A percentile compares a stretch with the other conserved stretches of the same genome.
These are phyloP conservation scores for Clohesyomyces aquaticus DNA, from an alignment of 495 filamentous ascomycete genomes.

Conservation along the genomic window DNA sequence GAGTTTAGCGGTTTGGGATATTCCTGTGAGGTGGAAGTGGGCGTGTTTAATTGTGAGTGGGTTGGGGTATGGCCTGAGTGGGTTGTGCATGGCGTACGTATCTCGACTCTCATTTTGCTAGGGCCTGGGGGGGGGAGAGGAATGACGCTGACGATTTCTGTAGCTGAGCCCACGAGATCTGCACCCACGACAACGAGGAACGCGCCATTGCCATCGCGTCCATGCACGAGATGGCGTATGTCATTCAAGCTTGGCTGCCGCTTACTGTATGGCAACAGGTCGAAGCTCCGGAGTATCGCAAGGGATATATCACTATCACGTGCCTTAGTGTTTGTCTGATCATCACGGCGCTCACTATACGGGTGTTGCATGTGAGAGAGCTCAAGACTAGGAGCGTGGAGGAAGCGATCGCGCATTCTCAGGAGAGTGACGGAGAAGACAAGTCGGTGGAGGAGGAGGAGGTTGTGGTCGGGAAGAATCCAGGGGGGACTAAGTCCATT, in stretches of 20 bases:
- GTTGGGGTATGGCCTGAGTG: constrained; percentile 2
- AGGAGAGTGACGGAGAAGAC: background rate
- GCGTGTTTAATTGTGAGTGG: constrained; percentile 19
- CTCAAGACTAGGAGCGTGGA: background rate
- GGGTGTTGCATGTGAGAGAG: constrained; percentile 46
- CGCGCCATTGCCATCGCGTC: constrained; percentile 27
- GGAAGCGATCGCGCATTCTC: background rate
- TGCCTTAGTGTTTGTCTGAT: constrained; percentile 48
- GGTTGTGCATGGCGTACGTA: constrained; percentile 27
- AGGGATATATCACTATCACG: constrained; percentile 53
- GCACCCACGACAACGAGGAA: constrained; percentile 28
- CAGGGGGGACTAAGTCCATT: too few species aligned
- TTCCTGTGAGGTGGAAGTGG: constrained; percentile 16
- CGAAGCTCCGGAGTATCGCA: constrained; percentile 55
- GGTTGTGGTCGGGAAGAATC: background rate
- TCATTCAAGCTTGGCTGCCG: constrained; percentile 57
- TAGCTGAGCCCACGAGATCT: constrained; percentile 29
- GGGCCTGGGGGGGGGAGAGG: background rate
- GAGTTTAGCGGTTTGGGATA: constrained; percentile 46
- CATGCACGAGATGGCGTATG: constrained; percentile 54
- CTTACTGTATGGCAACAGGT: constrained; percentile 57
- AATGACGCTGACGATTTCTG: background rate
- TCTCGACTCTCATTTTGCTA: background rate
- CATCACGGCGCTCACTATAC: constrained; percentile 47
- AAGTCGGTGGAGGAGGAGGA: constrained; percentile 8